Conservation (phyloP, 2,329 filamentous ascomycete genomes). For the Hansfordia pulvinata region DNA sequence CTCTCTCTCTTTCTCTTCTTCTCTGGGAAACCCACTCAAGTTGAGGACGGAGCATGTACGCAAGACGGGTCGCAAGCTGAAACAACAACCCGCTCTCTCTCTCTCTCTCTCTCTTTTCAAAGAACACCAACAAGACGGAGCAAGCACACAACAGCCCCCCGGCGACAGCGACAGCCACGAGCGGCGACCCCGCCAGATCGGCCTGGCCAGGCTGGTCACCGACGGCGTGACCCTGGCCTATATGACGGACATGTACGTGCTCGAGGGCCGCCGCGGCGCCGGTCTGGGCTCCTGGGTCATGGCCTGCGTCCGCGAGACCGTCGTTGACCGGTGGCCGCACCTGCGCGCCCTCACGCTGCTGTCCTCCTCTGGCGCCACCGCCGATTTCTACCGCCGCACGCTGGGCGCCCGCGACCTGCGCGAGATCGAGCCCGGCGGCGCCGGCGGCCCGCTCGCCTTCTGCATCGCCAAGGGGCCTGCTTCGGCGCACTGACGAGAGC, state of each 20-base stretch:
- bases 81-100: no score
- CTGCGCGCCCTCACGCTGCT: constrained; percentile 47
- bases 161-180: no score
- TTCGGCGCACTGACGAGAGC: no score
- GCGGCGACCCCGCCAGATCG: constrained; percentile 23
- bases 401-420: constrained; percentile 30
- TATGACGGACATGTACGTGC: constrained; percentile 43
- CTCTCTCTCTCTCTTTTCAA: no score
- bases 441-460: no score
- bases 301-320: constrained; percentile 32
- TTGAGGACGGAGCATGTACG: no score
- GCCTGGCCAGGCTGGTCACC: constrained; percentile 51
- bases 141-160: no score
- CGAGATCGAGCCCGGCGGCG: constrained; percentile 27
- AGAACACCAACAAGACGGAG: no score
- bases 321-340: constrained; percentile 27
- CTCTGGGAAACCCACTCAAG: no score
- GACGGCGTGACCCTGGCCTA: constrained; percentile 58
- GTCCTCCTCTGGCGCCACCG: constrained; percentile 22
- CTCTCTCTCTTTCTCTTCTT: no score
- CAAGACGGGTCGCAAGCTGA: no score
- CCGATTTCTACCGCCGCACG: constrained; percentile 30
- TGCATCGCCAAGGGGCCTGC: constrained; percentile 12
- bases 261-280: constrained; percentile 30
- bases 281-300: constrained; percentile 43